A percentile compares a stretch with the other conserved stretches of the same genome.
Conservation (phyloP, 1,284 basidiomycete genomes). For the Rhodotorula sp. region DNA sequence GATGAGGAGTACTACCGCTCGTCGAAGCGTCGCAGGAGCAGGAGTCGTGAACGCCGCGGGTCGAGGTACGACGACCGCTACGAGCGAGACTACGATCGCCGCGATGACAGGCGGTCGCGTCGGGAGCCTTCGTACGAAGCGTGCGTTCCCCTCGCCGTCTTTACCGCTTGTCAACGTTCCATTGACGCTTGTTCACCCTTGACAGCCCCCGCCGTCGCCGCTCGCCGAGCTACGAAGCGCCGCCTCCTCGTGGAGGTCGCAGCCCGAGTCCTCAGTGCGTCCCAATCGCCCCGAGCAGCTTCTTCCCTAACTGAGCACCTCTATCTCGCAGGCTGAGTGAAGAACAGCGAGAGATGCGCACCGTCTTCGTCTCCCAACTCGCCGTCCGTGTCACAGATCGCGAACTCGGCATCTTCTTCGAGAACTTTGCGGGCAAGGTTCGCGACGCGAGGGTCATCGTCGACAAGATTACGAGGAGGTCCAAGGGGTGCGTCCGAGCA, state of each 20-base stretch:
- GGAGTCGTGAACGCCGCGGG: conserved; percentile 40
- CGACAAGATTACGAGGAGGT: conserved; percentile 84
- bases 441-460: conserved; percentile 94
- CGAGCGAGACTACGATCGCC: conserved; percentile 37
- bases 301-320: too few relatives aligned
- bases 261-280: conserved; percentile 33
- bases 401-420: conserved; percentile 97
- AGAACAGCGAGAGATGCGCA: conserved; percentile 57
- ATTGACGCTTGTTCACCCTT: too few relatives aligned
- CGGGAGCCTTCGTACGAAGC: conserved; percentile 10
- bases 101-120: conserved; percentile 11
- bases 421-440: conserved; percentile 78
- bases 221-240: conserved; percentile 30
- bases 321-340: conserved; percentile 18
- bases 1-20: conserved; percentile 8
- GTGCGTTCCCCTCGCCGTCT: background rate
- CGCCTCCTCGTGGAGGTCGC: conserved; percentile 9
- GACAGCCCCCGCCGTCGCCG: conserved; percentile 24
- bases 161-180: background rate
- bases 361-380: conserved; percentile 97
- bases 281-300: background rate
- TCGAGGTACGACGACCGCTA: conserved; percentile 35
- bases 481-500: conserved; percentile 76
- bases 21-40: conserved; percentile 15
- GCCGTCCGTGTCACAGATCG: conserved; percentile 90